phyloP scores from a whole-genome alignment of 2,329 filamentous ascomycete species.

The Penicillium aurantiogriseum region DNA sequence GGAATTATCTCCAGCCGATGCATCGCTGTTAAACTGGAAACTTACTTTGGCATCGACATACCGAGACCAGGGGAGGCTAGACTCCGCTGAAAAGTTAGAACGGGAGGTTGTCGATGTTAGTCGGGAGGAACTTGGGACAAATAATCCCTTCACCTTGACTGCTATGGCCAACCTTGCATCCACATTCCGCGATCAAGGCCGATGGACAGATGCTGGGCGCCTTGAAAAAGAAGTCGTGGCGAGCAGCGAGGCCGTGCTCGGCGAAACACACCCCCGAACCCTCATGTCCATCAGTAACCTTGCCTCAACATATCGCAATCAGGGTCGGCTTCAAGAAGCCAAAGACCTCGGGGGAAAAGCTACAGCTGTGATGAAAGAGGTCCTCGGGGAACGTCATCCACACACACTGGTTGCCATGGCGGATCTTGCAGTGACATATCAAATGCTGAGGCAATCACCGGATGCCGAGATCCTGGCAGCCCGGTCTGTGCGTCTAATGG shows the following conservation, averaged over 20 bases:
- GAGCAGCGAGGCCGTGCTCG: slow-evolving; percentile 5
- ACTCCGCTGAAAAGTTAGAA: slow-evolving; percentile 10
- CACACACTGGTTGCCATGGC: slow-evolving; percentile 10
- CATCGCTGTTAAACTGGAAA: slow-evolving; percentile 14
- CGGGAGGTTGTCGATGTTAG: slow-evolving; percentile 7
- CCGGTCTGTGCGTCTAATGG: slow-evolving; percentile 5
- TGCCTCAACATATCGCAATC: slow-evolving; percentile 13
- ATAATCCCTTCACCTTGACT: slow-evolving; percentile 10
- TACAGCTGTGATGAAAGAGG: slow-evolving; percentile 1
- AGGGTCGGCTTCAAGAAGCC: slow-evolving; percentile 13
- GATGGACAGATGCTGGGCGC: slow-evolving; percentile 13
- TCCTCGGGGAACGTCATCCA: slow-evolving; percentile 12
- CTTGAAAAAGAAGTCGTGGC: slow-evolving; percentile 15
- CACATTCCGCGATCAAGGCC: slow-evolving; percentile 13
- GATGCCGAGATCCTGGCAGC: slow-evolving; percentile 4
- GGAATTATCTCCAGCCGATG: not conserved
- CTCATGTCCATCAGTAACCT: slow-evolving; percentile 19
- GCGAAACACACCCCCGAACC: slow-evolving; percentile 16
- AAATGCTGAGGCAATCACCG: not conserved
- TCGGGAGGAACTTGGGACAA: slow-evolving; percentile 3
- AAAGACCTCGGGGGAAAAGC: slow-evolving; percentile 11
- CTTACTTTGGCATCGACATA: slow-evolving; percentile 13
- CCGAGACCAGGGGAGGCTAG: slow-evolving; percentile 11
- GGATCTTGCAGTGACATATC: slow-evolving; percentile 13
- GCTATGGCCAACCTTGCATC: slow-evolving; percentile 17